A percentile compares a stretch with the other conserved stretches of the same genome.
These are phyloP conservation scores for Lepiota venenata DNA, from an alignment of 768 basidiomycete genomes.

Conservation along the genomic window DNA sequence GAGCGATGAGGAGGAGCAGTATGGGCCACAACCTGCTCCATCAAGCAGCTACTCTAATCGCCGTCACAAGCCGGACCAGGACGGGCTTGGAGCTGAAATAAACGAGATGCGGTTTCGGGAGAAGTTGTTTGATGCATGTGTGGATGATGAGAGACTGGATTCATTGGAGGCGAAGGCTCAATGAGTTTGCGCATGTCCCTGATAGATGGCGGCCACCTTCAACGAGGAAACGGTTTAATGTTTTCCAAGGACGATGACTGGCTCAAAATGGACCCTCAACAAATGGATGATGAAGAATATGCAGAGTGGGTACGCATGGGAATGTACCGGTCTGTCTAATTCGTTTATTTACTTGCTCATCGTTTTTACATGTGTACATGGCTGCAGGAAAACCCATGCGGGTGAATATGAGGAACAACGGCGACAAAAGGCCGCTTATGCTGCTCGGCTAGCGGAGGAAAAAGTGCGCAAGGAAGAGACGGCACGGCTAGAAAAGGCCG, in stretches of 20 bases:
- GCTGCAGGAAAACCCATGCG: conserved; percentile 60
- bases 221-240: conserved; percentile 18
- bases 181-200: conserved; percentile 70
- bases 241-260: conserved; percentile 32
- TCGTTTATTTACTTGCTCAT: not conserved
- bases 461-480: conserved; percentile 55
- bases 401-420: conserved; percentile 62
- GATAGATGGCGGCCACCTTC: conserved; percentile 52
- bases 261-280: conserved; percentile 38
- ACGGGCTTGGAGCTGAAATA: conserved; percentile 45
- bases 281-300: conserved; percentile 86
- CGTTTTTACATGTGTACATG: conserved; percentile 6
- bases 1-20: conserved; percentile 38
- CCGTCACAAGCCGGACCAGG: conserved; percentile 38
- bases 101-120: conserved; percentile 69
- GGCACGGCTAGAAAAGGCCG: conserved; percentile 42
- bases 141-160: conserved; percentile 69
- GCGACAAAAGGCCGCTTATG: conserved; percentile 49
- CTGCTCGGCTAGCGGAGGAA: conserved; percentile 50
- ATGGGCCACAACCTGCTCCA: conserved; percentile 19
- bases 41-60: conserved; percentile 7
- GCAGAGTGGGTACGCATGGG: conserved; percentile 82
- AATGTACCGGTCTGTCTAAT: conserved; percentile 68
- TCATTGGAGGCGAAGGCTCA: conserved; percentile 59
- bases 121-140: conserved; percentile 70